Percentiles rank a stretch among this genome's conserved stretches.
phyloP scores from a whole-genome alignment of 495 filamentous ascomycete genomes.

The Talaromyces proteolyticus region DNA sequence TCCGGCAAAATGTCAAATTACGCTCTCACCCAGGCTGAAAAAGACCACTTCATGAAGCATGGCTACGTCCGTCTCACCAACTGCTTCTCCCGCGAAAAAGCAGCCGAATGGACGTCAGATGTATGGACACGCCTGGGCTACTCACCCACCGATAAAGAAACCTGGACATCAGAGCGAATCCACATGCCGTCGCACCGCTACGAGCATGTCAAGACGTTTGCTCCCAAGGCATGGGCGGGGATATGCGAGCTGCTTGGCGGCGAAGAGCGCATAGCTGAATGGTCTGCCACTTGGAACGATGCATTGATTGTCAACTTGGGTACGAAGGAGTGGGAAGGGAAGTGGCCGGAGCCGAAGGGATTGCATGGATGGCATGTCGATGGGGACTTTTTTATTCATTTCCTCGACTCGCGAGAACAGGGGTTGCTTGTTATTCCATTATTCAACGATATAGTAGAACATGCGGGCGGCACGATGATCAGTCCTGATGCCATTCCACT shows the following conservation, averaged over 20 bases:
- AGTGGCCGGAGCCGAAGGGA: slow-evolving; percentile 38
- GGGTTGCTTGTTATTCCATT: slow-evolving; percentile 64
- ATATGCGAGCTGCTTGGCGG: slow-evolving; percentile 69
- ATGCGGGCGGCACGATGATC: slow-evolving; percentile 64
- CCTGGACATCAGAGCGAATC: slow-evolving; percentile 55
- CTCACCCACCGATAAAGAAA: slow-evolving; percentile 58
- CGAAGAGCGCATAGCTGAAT: slow-evolving; percentile 46
- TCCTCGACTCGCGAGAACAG: slow-evolving; percentile 68
- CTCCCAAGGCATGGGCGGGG: slow-evolving; percentile 62
- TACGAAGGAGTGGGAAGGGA: slow-evolving; percentile 45
- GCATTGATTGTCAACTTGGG: slow-evolving; percentile 71
- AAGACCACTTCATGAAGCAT: slow-evolving; percentile 59
- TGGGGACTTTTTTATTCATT: slow-evolving; percentile 73
- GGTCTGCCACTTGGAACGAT: slow-evolving; percentile 57
- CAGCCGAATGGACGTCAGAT: slow-evolving; percentile 47
- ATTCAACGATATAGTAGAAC: slow-evolving; percentile 56
- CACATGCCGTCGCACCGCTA: slow-evolving; percentile 59
- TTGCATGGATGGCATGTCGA: slow-evolving; percentile 68
- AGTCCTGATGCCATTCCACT: slow-evolving; percentile 51
- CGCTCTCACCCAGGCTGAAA: slow-evolving; percentile 51
- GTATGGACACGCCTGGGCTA: slow-evolving; percentile 68
- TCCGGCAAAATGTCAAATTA: background rate
- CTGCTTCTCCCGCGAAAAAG: slow-evolving; percentile 59
- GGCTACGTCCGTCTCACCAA: slow-evolving; percentile 56
- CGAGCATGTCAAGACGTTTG: slow-evolving; percentile 51